Percentiles rank a stretch among this genome's conserved stretches.
These are phyloP conservation scores for Penicillium riverlandense DNA, from an alignment of 495 filamentous ascomycete genomes.

Conservation along the genomic window DNA sequence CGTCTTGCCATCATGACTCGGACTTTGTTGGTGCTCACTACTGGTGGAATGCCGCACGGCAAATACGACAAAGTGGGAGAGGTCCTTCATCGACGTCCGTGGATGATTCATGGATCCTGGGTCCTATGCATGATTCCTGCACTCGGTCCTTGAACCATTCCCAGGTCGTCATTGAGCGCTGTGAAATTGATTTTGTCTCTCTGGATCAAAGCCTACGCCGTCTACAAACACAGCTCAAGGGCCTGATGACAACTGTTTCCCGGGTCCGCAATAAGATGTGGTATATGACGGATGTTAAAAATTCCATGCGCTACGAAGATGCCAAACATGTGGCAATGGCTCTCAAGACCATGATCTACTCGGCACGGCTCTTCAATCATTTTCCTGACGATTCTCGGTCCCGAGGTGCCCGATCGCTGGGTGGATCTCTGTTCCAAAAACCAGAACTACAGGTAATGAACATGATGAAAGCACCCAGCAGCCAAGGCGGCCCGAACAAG, in stretches of 20 bases:
- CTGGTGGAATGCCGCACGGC: conserved; percentile 41
- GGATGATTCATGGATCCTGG: conserved; percentile 37
- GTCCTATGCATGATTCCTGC: conserved; percentile 31
- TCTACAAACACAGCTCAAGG: conserved; percentile 29
- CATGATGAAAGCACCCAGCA: conserved; percentile 71
- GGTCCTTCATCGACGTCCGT: conserved; percentile 9
- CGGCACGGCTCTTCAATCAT: conserved; percentile 35
- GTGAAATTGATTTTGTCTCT: conserved; percentile 32
- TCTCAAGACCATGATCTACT: conserved; percentile 78
- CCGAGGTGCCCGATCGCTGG: conserved; percentile 39
- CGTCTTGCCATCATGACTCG: conserved; percentile 27
- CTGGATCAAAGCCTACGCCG: conserved; percentile 29
- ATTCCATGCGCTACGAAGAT: conserved; percentile 85
- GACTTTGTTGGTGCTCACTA: conserved; percentile 44
- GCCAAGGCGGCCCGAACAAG: conserved; percentile 88
- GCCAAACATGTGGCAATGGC: conserved; percentile 80
- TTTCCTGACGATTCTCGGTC: conserved; percentile 38
- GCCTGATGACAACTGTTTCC: conserved; percentile 25
- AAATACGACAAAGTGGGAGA: conserved; percentile 23
- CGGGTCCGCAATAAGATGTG: conserved; percentile 86
- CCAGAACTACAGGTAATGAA: conserved; percentile 85
- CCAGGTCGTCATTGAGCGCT: conserved; percentile 33
- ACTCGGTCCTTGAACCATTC: conserved; percentile 28
- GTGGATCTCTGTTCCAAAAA: conserved; percentile 65
- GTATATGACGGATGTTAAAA: conserved; percentile 94